Percentiles rank a stretch among this genome's conserved stretches.
Conservation (phyloP, 176 grass and related monocot species). For the Musa schizocarpa region DNA sequence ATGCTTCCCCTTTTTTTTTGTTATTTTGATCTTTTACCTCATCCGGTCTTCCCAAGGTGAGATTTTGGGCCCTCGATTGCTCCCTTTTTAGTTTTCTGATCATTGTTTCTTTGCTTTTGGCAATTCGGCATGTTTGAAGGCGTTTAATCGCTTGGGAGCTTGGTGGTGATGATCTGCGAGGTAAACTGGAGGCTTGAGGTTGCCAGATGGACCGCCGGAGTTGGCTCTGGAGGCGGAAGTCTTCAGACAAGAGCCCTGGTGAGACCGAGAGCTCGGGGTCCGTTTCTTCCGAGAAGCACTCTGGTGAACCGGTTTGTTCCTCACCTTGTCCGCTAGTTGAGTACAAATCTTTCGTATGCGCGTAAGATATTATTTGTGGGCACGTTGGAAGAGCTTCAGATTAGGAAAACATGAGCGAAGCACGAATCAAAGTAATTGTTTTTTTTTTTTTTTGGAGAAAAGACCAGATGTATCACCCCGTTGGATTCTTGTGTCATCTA, state of each 20-base stretch:
- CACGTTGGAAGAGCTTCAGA: background rate
- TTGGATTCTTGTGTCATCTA: background rate
- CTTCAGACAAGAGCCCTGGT: background rate
- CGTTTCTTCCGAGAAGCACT: conserved; percentile 4
- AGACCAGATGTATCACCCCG: background rate
- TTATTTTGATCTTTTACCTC: background rate
- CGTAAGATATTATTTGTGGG: background rate
- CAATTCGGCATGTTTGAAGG: background rate
- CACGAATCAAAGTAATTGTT: background rate
- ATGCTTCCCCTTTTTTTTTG: background rate
- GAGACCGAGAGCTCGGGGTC: conserved; percentile 9
- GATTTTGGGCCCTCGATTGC: background rate
- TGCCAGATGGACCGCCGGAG: conserved; percentile 13
- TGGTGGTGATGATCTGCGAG: background rate
- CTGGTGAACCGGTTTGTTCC: conserved; percentile 9
- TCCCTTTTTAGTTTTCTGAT: background rate
- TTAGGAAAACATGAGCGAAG: background rate
- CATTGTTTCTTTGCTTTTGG: background rate
- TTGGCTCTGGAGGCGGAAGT: conserved; percentile 17
- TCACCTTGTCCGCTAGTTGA: background rate
- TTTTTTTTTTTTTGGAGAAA: background rate
- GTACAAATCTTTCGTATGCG: background rate
- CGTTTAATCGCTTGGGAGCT: background rate
- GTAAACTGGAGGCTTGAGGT: conserved; percentile 2
- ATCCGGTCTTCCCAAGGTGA: background rate